Evolutionary conservation across 345 rosid genomes (phyloP).

Genomic region (Gossypium herbaceum): DNA sequence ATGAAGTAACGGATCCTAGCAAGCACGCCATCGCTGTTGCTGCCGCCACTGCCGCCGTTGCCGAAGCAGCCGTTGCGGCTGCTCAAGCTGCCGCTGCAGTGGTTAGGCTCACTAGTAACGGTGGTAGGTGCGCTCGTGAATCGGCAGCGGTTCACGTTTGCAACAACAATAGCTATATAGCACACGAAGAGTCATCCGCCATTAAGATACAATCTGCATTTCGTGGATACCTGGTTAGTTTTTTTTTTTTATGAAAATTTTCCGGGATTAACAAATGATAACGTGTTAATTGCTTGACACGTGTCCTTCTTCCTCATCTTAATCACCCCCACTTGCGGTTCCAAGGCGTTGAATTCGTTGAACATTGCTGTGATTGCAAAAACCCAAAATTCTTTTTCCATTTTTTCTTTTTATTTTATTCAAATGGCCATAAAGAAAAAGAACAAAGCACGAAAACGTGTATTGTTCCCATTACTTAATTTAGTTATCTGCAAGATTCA

Average conservation of each 20-base stretch:
- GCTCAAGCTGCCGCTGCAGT: conserved; percentile 80
- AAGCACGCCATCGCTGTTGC: conserved; percentile 81
- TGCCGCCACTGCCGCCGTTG: conserved; percentile 72
- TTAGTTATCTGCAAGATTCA: conserved; percentile 1
- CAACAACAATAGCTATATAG: conserved; percentile 13
- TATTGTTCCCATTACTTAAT: conserved; percentile 8
- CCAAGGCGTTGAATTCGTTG: conserved; percentile 1
- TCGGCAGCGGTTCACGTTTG: conserved; percentile 27
- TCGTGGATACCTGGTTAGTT: conserved; percentile 82
- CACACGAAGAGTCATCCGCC: conserved; percentile 47
- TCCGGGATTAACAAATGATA: conserved; percentile 24
- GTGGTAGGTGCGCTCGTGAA: conserved; percentile 46
- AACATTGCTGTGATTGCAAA: background rate
- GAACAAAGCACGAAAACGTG: background rate
- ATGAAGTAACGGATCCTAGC: conserved; percentile 25
- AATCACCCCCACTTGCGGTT: background rate
- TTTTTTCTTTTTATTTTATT: background rate
- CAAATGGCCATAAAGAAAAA: background rate
- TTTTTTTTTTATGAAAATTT: background rate
- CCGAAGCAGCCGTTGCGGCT: conserved; percentile 75
- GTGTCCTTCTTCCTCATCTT: conserved; percentile 6
- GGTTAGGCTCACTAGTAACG: conserved; percentile 64
- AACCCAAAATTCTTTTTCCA: too few species aligned
- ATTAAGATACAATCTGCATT: conserved; percentile 75
- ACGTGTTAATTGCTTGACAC: conserved; percentile 3